A percentile compares a stretch with the other conserved stretches of the same genome.
Evolutionary conservation across 768 basidiomycete species (phyloP).

Genomic region (Trametes coccinea): DNA sequence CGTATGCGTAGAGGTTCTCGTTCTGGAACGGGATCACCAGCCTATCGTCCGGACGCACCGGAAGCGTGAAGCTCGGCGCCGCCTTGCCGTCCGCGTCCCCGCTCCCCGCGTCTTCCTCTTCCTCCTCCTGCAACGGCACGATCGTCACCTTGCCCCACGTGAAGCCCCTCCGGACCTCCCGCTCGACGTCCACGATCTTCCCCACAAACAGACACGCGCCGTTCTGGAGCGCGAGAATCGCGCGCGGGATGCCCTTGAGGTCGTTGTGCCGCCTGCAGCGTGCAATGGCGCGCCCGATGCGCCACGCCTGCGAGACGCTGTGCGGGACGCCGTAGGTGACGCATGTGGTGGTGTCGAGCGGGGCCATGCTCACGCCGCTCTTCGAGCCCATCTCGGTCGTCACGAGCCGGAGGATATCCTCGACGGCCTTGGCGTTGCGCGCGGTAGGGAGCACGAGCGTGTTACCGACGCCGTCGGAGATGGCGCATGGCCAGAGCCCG

Average conservation of each 20-base stretch:
- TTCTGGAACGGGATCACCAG: constrained; percentile 63
- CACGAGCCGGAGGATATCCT: constrained; percentile 29
- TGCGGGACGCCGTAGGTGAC: constrained; percentile 40
- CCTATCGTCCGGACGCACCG: constrained; percentile 30
- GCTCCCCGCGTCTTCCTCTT: constrained; percentile 27
- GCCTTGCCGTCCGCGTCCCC: constrained; percentile 4
- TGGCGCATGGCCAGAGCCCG: constrained; percentile 36
- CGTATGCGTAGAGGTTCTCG: constrained; percentile 56
- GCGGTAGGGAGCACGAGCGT: constrained; percentile 31
- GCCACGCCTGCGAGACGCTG: constrained; percentile 62
- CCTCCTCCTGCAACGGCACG: constrained; percentile 30
- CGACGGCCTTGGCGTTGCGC: constrained; percentile 25
- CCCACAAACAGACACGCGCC: constrained; percentile 54
- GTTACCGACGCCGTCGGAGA: constrained; percentile 40
- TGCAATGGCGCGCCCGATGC: constrained; percentile 59
- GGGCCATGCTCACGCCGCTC: constrained; percentile 33
- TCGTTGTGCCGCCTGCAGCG: constrained; percentile 49
- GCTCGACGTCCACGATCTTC: constrained; percentile 52
- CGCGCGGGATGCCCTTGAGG: constrained; percentile 36
- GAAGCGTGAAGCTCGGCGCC: constrained; percentile 18
- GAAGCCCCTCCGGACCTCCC: constrained; percentile 35
- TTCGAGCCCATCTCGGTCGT: constrained; percentile 34
- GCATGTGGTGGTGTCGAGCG: constrained; percentile 27
- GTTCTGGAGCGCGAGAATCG: constrained; percentile 36
- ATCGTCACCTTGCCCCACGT: constrained; percentile 37